phyloP scores from a whole-genome alignment of 495 filamentous ascomycete species.

The Neurospora sp. region DNA sequence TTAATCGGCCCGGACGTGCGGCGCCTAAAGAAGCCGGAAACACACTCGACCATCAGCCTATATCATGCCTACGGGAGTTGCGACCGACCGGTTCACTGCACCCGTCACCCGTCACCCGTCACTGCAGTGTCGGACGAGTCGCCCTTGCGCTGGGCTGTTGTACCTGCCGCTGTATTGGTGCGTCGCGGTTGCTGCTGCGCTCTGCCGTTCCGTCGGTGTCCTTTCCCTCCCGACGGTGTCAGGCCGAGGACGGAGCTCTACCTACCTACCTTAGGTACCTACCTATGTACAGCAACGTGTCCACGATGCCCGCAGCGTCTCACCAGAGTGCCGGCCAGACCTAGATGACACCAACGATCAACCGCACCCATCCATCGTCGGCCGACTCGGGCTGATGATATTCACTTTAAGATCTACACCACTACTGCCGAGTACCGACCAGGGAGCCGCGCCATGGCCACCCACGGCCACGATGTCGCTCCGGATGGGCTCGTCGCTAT shows the following conservation, averaged over 20 bases:
- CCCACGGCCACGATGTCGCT: too few relatives aligned
- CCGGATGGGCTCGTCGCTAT: too few relatives aligned
- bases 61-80: background rate
- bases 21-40: background rate
- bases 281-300: too few relatives aligned
- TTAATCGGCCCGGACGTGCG: background rate
- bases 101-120: background rate
- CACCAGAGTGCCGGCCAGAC: too few relatives aligned
- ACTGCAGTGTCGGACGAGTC: background rate
- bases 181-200: background rate
- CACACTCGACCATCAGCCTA: background rate
- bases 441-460: too few relatives aligned
- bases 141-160: background rate
- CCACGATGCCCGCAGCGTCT: too few relatives aligned
- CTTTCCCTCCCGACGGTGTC: background rate
- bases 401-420: too few relatives aligned
- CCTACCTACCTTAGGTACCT: too few relatives aligned
- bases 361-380: too few relatives aligned
- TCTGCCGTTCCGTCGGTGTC: background rate
- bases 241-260: background rate
- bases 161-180: background rate
- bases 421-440: too few relatives aligned
- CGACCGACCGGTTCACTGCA: background rate
- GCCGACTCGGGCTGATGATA: too few relatives aligned
- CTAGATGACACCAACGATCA: too few relatives aligned